These are phyloP conservation scores for Sporothrix pseudoabietina DNA, from an alignment of 2,329 filamentous ascomycete species.

Conservation along the genomic window DNA sequence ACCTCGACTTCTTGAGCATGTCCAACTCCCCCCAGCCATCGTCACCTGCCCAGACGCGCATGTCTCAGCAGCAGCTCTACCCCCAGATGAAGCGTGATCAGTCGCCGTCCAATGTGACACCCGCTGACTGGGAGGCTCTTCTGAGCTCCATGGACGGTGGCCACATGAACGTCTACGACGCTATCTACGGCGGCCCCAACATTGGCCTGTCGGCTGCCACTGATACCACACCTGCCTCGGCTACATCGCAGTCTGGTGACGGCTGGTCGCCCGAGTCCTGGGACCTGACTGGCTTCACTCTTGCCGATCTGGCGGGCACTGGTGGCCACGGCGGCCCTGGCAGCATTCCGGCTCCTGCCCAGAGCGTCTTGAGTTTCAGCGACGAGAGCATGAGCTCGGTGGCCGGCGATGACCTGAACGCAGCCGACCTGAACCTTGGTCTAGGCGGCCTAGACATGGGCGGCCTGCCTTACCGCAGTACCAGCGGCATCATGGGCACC, in stretches of 20 bases:
- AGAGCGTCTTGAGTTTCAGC: conserved; percentile 59
- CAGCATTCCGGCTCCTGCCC: conserved; percentile 47
- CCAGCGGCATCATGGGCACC: conserved; percentile 31
- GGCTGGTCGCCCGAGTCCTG: conserved; percentile 62
- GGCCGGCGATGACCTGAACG: conserved; percentile 53
- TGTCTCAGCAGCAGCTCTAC: conserved; percentile 45
- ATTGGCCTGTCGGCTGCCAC: conserved; percentile 42
- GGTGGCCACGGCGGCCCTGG: conserved; percentile 33
- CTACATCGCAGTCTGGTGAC: conserved; percentile 40
- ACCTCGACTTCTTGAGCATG: conserved; percentile 61
- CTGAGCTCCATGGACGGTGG: conserved; percentile 79
- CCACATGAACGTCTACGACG: conserved; percentile 80
- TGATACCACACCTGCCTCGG: conserved; percentile 50
- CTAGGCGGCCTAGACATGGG: conserved; percentile 46
- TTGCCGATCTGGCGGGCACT: conserved; percentile 48
- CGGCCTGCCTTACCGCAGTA: conserved; percentile 44
- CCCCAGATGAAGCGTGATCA: conserved; percentile 44
- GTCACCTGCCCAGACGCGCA: conserved; percentile 52
- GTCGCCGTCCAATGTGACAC: conserved; percentile 49
- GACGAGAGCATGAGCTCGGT: conserved; percentile 59
- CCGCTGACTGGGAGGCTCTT: conserved; percentile 79
- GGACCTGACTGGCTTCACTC: conserved; percentile 55
- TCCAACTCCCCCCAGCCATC: conserved; percentile 50
- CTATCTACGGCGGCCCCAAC: conserved; percentile 71
- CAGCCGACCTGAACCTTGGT: conserved; percentile 50